Percentiles rank a stretch among this genome's conserved stretches.
Conservation (phyloP, 768 basidiomycete species). For the Tricholoma sp. region DNA sequence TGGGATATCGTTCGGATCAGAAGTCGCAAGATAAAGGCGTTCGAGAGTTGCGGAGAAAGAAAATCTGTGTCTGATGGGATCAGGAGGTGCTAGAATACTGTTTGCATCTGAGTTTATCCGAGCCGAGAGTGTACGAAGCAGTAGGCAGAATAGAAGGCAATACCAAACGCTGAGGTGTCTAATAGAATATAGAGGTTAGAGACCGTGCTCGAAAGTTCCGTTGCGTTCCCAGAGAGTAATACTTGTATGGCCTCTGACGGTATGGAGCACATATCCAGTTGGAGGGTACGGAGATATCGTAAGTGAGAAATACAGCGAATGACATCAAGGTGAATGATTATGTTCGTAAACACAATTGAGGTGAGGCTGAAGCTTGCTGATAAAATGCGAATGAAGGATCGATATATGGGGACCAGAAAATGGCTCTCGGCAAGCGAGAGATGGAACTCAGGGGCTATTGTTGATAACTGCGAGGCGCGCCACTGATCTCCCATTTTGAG, state of each 20-base stretch:
- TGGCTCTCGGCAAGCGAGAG: too few species aligned
- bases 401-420: too few species aligned
- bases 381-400: too few species aligned
- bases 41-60: constrained; percentile 11
- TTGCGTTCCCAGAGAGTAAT: constrained; percentile 12
- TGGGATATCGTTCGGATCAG: constrained; percentile 11
- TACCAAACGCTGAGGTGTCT: constrained; percentile 19
- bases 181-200: constrained; percentile 4
- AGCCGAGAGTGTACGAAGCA: constrained; percentile 17
- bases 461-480: too few species aligned
- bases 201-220: constrained; percentile 15
- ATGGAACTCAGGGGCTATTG: too few species aligned
- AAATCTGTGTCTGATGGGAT: constrained; percentile 12
- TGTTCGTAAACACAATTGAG: too few species aligned
- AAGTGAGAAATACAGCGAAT: too few species aligned
- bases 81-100: constrained; percentile 10
- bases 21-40: constrained; percentile 16
- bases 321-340: too few species aligned
- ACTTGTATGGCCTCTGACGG: constrained; percentile 1
- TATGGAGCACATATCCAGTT: constrained; percentile 15
- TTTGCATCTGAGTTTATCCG: constrained; percentile 8
- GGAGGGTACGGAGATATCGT: constrained; percentile 5
- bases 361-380: too few species aligned
- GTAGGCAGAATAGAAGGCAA: constrained; percentile 16
- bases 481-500: too few species aligned